Base-by-base conservation (phyloP, 2,329 filamentous ascomycete species). In the Xylariaceae sp. region DNA sequence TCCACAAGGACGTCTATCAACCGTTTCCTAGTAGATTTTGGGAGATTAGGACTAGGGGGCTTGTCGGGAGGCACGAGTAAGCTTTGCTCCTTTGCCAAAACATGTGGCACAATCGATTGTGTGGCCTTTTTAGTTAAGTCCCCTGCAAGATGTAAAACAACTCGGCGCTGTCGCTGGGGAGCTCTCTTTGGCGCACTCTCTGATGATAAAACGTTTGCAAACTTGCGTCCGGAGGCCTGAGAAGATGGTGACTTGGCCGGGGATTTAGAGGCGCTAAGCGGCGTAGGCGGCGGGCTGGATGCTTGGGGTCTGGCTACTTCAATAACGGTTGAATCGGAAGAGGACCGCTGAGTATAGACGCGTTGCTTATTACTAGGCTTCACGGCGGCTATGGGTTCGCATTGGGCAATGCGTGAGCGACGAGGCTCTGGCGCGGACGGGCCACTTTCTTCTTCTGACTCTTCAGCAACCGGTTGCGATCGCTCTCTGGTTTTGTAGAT, bases 271-370 rank as follows among this genome's bases (percentile, higher is more conserved):
- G 45, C 16, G 47, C 48, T 63, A 12, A 60, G 56, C 1, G 59
- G 49, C 9, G 61, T 63, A 4, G 67, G 63, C 12, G 67, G 67
- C 5, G 67, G 67, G 37, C 67, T 70, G 10, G 67, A 70, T 45
- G 66, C 32, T 32, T 56, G 63, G 5, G 62, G 44, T 44, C 57
- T 58, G 29, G 47, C 37, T 7, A 40, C 32, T 30, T 66, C 63
- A 8, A 61, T 45, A 43, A 65, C 62, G 54, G 64, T 64, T 18
- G 51, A 48, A 42, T 65, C 60, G 13, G 61, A 51, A 10, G 63
- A 57, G 34, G 36, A 19, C n/a, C 57, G 51, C 34, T 43, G 62
- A 40, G 48, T 30, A 22, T 49, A 56, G 29, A 54, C 44, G 44
- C 57, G 59, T 30, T 59, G 56, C 37, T 44, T 59, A 7, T 50